These are phyloP conservation scores for Corymbia calophylla DNA, from an alignment of 441 rosid genomes.

Conservation along the genomic window DNA sequence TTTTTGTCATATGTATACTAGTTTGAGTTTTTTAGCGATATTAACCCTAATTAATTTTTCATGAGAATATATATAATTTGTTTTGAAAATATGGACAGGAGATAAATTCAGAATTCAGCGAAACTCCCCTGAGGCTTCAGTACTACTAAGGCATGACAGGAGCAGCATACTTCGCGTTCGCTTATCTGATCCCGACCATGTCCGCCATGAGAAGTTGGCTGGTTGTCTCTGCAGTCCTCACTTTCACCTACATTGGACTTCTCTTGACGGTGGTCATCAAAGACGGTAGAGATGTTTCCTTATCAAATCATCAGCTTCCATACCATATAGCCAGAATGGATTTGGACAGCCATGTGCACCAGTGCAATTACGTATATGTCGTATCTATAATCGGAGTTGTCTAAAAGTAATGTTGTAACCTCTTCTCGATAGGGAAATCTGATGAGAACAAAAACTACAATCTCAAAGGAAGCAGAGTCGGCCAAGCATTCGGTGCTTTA, in stretches of 20 bases:
- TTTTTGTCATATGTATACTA: no score
- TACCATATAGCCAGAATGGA: not conserved
- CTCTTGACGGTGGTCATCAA: not conserved
- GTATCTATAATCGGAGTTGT: not conserved
- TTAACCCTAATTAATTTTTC: no score
- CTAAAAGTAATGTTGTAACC: not conserved
- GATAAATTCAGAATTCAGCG: conserved; percentile 4
- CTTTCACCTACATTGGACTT: conserved; percentile 4
- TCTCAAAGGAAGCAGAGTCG: conserved; percentile 2
- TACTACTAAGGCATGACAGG: conserved; percentile 16
- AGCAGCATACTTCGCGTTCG: conserved; percentile 9
- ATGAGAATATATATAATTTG: not conserved
- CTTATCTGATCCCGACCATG: conserved; percentile 16
- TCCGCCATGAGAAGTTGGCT: conserved; percentile 24
- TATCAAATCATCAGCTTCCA: not conserved
- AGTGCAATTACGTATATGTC: not conserved
- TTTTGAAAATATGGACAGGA: not conserved
- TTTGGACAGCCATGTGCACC: not conserved
- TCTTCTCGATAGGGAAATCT: conserved; percentile 2
- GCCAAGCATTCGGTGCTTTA: conserved; percentile 7
- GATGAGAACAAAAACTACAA: not conserved
- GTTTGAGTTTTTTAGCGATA: no score
- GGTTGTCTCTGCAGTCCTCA: conserved; percentile 8
- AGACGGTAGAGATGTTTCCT: conserved; percentile 7
- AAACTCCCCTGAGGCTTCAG: conserved; percentile 17